Evolutionary conservation across 2,329 filamentous ascomycete genomes (phyloP).

Genomic region (Pseudogymnoascus sp.): DNA sequence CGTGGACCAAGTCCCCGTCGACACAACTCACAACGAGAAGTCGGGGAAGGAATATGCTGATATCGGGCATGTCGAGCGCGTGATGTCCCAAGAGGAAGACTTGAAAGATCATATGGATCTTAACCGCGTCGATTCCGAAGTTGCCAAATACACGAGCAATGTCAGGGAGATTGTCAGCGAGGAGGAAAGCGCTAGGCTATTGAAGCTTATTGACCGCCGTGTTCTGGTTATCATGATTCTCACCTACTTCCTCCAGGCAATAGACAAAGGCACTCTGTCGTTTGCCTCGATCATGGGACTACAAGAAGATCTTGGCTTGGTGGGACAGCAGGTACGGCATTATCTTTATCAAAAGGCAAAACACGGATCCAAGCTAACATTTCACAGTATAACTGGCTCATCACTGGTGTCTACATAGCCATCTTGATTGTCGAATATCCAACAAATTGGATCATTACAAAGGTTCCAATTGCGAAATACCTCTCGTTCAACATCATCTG

Average conservation of each 20-base stretch:
- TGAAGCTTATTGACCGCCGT: constrained; percentile 56
- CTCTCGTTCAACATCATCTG: constrained; percentile 49
- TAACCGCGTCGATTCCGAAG: constrained; percentile 57
- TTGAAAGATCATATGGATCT: constrained; percentile 49
- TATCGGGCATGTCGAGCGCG: constrained; percentile 40
- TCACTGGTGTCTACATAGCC: constrained; percentile 66
- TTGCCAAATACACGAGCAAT: constrained; percentile 59
- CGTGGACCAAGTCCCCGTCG: neutral
- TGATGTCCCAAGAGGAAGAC: constrained; percentile 34
- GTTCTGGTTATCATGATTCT: constrained; percentile 63
- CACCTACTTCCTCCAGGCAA: constrained; percentile 64
- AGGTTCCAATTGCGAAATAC: constrained; percentile 53
- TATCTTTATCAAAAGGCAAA: neutral
- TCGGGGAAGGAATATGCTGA: constrained; percentile 4
- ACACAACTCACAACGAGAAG: neutral
- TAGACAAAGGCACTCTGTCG: constrained; percentile 60
- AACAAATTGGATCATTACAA: constrained; percentile 31
- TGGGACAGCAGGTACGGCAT: constrained; percentile 19
- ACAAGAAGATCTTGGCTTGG: constrained; percentile 28
- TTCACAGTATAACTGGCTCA: constrained; percentile 59
- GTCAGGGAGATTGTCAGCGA: constrained; percentile 47
- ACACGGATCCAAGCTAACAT: constrained; percentile 10
- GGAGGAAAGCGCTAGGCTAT: constrained; percentile 53
- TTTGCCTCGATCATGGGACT: constrained; percentile 58
- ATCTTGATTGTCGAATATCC: constrained; percentile 14